phyloP scores from a whole-genome alignment of 163 green algal genomes.

The Chlorella variabilis region DNA sequence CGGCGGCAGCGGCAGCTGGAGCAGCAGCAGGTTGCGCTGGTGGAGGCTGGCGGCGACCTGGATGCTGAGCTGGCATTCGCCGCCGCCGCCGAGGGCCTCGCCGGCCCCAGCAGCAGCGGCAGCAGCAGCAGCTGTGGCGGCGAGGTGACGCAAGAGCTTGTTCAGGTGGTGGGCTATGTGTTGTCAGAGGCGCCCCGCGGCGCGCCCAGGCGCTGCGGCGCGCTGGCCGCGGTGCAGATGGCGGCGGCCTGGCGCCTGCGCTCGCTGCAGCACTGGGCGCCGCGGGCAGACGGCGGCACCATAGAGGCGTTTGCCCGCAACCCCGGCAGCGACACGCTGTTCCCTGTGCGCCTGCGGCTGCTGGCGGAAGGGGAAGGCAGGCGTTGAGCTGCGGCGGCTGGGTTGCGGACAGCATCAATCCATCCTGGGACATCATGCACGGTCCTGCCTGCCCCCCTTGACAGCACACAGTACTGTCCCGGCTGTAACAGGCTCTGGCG shows the following conservation, averaged over 20 bases:
- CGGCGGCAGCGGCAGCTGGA: conserved; percentile 1
- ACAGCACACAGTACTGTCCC: too few relatives aligned
- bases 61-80: neutral
- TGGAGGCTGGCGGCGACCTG: neutral
- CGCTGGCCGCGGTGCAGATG: neutral
- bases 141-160: neutral
- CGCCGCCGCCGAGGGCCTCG: neutral
- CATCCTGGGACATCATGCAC: too few relatives aligned
- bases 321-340: conserved; percentile 13
- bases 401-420: too few relatives aligned
- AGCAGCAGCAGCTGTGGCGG: neutral
- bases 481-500: too few relatives aligned
- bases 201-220: conserved; percentile 1
- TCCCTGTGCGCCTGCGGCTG: conserved; percentile 32
- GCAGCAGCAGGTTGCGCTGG: neutral
- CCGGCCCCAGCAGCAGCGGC: neutral
- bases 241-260: conserved; percentile 26
- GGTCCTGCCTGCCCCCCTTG: too few relatives aligned
- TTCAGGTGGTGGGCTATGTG: conserved; percentile 28
- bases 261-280: conserved; percentile 16
- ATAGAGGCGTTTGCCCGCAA: conserved; percentile 25
- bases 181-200: conserved; percentile 25
- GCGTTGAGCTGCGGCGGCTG: neutral
- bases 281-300: neutral
- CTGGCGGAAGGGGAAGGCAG: neutral